Percentiles rank a stretch among this genome's conserved stretches.
Conservation (phyloP, 1,284 basidiomycete species). For the Anthracocystis walkeri region DNA sequence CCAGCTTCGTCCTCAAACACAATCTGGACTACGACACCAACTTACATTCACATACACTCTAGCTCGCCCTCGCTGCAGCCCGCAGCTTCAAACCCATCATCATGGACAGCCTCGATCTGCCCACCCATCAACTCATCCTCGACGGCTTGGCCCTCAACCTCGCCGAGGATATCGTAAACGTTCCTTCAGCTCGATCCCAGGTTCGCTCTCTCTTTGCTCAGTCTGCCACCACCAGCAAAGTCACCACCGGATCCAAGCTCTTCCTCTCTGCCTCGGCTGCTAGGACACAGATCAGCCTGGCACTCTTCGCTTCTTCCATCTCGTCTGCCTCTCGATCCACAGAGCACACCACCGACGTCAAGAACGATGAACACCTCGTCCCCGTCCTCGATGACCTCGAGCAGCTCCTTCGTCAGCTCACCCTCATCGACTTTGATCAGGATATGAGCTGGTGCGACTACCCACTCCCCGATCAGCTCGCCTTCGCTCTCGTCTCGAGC, state of each 20-base stretch:
- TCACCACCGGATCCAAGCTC: conserved; percentile 33
- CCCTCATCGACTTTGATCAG: conserved; percentile 53
- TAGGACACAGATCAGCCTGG: conserved; percentile 63
- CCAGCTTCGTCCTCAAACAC: neutral
- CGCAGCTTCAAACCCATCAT: conserved; percentile 2
- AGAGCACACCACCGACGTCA: conserved; percentile 50
- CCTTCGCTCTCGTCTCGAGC: conserved; percentile 58
- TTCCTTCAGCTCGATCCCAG: conserved; percentile 47
- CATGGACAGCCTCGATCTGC: conserved; percentile 72
- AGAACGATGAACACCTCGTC: conserved; percentile 55
- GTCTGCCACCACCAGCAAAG: conserved; percentile 48
- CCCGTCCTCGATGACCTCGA: conserved; percentile 60
- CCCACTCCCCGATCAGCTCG: conserved; percentile 65
- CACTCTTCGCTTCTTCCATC: conserved; percentile 65
- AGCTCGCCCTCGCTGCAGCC: neutral
- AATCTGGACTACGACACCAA: neutral
- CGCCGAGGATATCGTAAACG: conserved; percentile 58
- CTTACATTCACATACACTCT: neutral
- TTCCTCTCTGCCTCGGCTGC: conserved; percentile 54
- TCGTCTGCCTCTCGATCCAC: conserved; percentile 57
- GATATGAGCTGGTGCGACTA: conserved; percentile 55
- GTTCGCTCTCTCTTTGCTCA: conserved; percentile 39
- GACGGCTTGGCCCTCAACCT: conserved; percentile 81
- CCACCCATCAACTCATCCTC: conserved; percentile 83
- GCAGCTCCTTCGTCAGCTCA: conserved; percentile 48